A percentile compares a stretch with the other conserved stretches of the same genome.
These are phyloP conservation scores for Inga oerstediana DNA, from an alignment of 306 rosid species.

Conservation along the genomic window DNA sequence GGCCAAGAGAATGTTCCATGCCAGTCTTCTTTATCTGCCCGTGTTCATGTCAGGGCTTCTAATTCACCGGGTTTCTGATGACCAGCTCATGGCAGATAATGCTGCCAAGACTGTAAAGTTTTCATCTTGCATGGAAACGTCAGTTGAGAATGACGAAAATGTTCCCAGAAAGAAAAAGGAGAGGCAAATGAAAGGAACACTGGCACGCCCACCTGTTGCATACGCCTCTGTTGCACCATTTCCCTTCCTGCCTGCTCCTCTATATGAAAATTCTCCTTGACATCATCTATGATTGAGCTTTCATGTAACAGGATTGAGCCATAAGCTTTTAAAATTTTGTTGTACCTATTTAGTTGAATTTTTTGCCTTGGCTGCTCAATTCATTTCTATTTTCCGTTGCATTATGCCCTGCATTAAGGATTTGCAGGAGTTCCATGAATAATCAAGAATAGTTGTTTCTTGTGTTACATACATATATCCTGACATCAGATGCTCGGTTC, in stretches of 20 bases:
- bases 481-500: not conserved
- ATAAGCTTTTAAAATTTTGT: slow-evolving; percentile 18
- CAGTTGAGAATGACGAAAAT: slow-evolving; percentile 33
- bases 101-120: slow-evolving; percentile 33
- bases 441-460: slow-evolving; percentile 21
- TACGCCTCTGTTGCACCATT: slow-evolving; percentile 87
- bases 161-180: slow-evolving; percentile 27
- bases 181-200: slow-evolving; percentile 21
- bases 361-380: slow-evolving; percentile 25
- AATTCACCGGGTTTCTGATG: slow-evolving; percentile 67
- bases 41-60: slow-evolving; percentile 90
- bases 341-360: slow-evolving; percentile 26
- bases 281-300: slow-evolving; percentile 12
- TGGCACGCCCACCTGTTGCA: slow-evolving; percentile 73
- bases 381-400: slow-evolving; percentile 1
- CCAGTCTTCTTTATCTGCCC: slow-evolving; percentile 94
- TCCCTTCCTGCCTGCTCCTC: slow-evolving; percentile 91
- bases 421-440: slow-evolving; percentile 21
- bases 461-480: not conserved
- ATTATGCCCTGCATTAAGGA: slow-evolving; percentile 15
- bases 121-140: slow-evolving; percentile 32
- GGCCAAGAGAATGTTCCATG: slow-evolving; percentile 89
- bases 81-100: slow-evolving; percentile 46
- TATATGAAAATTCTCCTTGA: slow-evolving; percentile 46
- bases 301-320: slow-evolving; percentile 10